Base-by-base conservation (phyloP, 2,329 filamentous ascomycete species). In the Sporothrix variecibatus region DNA sequence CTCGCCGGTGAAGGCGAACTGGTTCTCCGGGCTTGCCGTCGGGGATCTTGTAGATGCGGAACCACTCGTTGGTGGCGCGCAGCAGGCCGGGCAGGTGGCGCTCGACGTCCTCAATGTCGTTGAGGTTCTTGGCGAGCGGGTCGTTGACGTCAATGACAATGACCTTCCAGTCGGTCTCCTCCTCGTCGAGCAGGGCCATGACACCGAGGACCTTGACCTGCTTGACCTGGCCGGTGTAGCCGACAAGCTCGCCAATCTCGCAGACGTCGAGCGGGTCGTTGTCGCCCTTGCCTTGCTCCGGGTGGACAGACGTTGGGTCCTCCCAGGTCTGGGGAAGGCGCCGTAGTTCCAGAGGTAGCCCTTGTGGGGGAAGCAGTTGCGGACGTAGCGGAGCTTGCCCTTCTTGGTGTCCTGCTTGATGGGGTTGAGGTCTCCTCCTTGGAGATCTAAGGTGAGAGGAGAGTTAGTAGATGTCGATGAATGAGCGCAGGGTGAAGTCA, bases 291-390 rank as follows among this genome's bases (percentile, higher is more conserved):
- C 94, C 91, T 98, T 98, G 87, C 90, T 99, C 96, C 77, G 95
- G 95, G 90, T 99, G 96, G 81, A 95, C 86, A n/a, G 80, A 91
- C 86, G 84, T 97, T 97, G 85, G 96, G 88, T 99, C 96, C 87
- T 99, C 96, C 96, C 96, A 99, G 80, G 96, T 99, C 95, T 98
- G 81, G 81, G 96, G 92, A 99, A 98, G 85, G 95, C 95, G 87
- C 96, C 96, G 87, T 99, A 99, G 91, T 99, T 99, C 96, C 96
- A 99, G 81, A 99, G 94, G 87, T 99, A 99, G 79, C 96, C 96
- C 91, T 99, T 98, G 93, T 99, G 96, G 81, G 96, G 96, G 91
- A 99, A 99, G 92, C 96, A 99, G 92, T 99, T 99, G 87, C 96
- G 94, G 84, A 99, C 96, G 84, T 92, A 99, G 82, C 96, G 94